Evolutionary conservation across 2,329 filamentous ascomycete species (phyloP), one percentile per base, ranked within the genome.

Genomic region (Beauveria varroae): DNA sequence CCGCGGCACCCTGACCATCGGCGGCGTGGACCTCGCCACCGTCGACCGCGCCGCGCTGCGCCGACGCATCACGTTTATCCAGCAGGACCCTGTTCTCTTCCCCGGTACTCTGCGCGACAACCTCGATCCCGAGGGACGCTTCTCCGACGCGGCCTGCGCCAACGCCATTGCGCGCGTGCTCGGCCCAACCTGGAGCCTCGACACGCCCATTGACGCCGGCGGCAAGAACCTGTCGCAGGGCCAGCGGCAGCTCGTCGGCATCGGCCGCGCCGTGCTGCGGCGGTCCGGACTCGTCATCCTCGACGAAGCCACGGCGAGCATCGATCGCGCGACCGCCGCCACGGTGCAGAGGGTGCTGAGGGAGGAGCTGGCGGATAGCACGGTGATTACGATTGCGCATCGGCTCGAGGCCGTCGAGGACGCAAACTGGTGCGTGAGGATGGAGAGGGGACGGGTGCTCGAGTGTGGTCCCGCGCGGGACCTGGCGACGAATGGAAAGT

Each of bases 381-480:
- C 85, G 0, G 83, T 88, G 2, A 84, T 88, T 47, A 86, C 85
- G 0, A 86, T 88, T 68, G 85, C 85, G n/a, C 85, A 88, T 69
- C 78, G 85, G 1, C 73, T 86, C 1, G 82, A 86, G 69, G 86
- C 85, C 0, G 86, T 88, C 10, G 76, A 78, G 64, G 81, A 84
- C 63, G 83, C 83, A 0, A 77, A 80, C 56, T 86, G 79, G 68
- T 82, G 79, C 60, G 69, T 86, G 53, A 72, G 82, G 34, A 67
- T 86, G 52, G 81, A 85, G 40, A 72, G 73, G 16, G 83, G 83
- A 1, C 70, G 71, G 18, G 77, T 86, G 0, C 72, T 84, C 1
- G 77, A 78, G 65, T 78, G 77, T 44, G 81, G 81, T 0, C 79
- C 78, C 1, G 69, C 73, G 1, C 64, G 61, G 57, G 61, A 69